Evolutionary conservation across 75 land plant genomes (phyloP), one percentile per base, ranked within the genome.

Genomic region (Pinus albicaulis): DNA sequence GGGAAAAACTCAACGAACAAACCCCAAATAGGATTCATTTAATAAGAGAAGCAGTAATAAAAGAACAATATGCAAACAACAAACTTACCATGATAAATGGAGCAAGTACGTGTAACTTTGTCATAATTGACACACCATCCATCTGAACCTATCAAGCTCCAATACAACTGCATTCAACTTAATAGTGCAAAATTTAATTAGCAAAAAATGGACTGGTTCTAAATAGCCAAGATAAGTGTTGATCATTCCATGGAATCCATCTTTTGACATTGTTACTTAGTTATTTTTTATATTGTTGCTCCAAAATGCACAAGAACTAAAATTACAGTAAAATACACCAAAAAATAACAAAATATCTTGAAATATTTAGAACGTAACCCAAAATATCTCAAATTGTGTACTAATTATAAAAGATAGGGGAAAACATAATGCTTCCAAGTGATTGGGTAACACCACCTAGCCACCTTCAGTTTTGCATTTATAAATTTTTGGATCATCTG

Each of bases 111-210:
- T 22, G 87, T 76, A 48, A 60, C 60, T 59, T 86, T 84, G 48
- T 92, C 84, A 58, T 80, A 92, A 79, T 92, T 83, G 52, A 86
- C 82, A 74, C 95, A 92, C 95, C 95, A 92, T 55, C 95, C 95
- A 80, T 90, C 95, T 11, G 85, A 72, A 36, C 95, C 95, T 7
- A 88, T 76, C 89, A 90, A 73, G 78, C 91, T 90, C 64, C 80
- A 81, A 72, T 82, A 92, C 14, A 88, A 68, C 89, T 91, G 87
- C 72, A 80, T 24, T 38, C 41, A 28, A 52, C 19, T 7, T 55
- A 56, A 20, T 34, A 71, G 55, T 5, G 22, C 8, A 75, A 59
- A 57, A 74, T 56, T 12, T 68, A 12, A 20, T 22, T 68, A 20
- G 53, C 11, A 41, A 19, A 41, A 23, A 68, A 68, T 36, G 41